Conservation (phyloP, 352 stramenopile species). For the Phytophthora idaei region DNA sequence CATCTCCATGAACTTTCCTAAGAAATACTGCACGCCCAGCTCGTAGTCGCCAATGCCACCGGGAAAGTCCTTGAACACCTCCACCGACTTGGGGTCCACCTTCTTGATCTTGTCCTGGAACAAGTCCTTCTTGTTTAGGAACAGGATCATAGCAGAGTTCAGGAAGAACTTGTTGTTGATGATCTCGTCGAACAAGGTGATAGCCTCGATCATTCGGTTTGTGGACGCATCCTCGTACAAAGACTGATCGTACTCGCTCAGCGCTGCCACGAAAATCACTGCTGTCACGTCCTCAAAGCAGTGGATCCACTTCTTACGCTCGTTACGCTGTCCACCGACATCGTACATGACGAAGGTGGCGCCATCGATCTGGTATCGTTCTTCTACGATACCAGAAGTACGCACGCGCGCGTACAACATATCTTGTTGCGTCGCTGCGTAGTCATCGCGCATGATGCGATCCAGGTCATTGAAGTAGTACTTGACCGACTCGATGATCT, state of each 20-base stretch:
- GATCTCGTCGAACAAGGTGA: slow-evolving; percentile 96
- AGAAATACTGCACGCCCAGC: slow-evolving; percentile 89
- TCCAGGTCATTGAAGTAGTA: slow-evolving; percentile 98
- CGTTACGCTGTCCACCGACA: slow-evolving; percentile 96
- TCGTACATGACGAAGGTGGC: slow-evolving; percentile 98
- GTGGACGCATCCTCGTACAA: slow-evolving; percentile 94
- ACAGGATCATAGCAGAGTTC: slow-evolving; percentile 95
- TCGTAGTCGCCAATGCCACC: slow-evolving; percentile 88
- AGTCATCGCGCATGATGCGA: slow-evolving; percentile 93
- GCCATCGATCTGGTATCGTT: slow-evolving; percentile 95
- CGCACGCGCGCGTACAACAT: slow-evolving; percentile 95
- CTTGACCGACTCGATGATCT: slow-evolving; percentile 97
- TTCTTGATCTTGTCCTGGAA: slow-evolving; percentile 97
- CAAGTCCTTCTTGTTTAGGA: slow-evolving; percentile 98
- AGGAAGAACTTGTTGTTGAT: slow-evolving; percentile 95
- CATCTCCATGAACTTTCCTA: slow-evolving; percentile 95
- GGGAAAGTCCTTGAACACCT: slow-evolving; percentile 92
- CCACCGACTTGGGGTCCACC: slow-evolving; percentile 90
- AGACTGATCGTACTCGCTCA: slow-evolving; percentile 95
- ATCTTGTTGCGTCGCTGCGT: slow-evolving; percentile 94
- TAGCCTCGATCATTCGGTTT: slow-evolving; percentile 96
- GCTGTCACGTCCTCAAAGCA: slow-evolving; percentile 97
- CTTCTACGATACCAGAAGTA: slow-evolving; percentile 95
- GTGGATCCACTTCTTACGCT: slow-evolving; percentile 98
- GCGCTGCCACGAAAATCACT: slow-evolving; percentile 96